Evolutionary conservation across 306 rosid genomes (phyloP).

Genomic region (Neltuma alba): DNA sequence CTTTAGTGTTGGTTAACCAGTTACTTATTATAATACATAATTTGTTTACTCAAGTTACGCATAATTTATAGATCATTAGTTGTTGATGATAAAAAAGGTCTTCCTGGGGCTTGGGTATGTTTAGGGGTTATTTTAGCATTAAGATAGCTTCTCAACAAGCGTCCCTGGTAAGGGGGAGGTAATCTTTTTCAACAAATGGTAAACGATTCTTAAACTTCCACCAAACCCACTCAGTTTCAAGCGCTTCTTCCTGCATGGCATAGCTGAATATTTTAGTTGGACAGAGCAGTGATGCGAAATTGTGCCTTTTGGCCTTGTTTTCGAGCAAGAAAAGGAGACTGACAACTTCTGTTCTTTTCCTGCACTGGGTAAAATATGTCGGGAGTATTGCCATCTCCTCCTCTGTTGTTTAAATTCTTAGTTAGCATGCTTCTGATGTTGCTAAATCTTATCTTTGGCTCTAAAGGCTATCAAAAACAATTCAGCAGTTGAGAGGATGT

Average conservation of each 20-base stretch:
- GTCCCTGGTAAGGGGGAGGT: slow-evolving; percentile 76
- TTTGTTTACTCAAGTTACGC: slow-evolving; percentile 30
- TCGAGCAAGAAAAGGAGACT: slow-evolving; percentile 83
- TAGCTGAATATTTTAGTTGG: slow-evolving; percentile 63
- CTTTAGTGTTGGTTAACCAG: not conserved
- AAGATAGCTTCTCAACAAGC: slow-evolving; percentile 42
- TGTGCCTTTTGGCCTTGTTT: slow-evolving; percentile 65
- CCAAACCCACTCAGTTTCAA: slow-evolving; percentile 54
- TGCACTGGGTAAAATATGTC: slow-evolving; percentile 85
- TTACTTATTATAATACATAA: slow-evolving; percentile 11
- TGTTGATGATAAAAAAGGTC: slow-evolving; percentile 46
- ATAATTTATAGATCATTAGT: slow-evolving; percentile 33
- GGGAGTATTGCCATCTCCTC: slow-evolving; percentile 79
- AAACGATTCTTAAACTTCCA: slow-evolving; percentile 46
- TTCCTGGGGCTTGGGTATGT: slow-evolving; percentile 45
- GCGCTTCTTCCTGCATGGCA: slow-evolving; percentile 61
- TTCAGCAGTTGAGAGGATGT: slow-evolving; percentile 70
- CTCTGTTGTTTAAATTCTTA: slow-evolving; percentile 59
- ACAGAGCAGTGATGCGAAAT: slow-evolving; percentile 61
- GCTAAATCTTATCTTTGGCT: slow-evolving; percentile 72
- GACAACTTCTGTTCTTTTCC: slow-evolving; percentile 71
- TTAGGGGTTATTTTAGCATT: slow-evolving; percentile 44
- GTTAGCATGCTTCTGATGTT: slow-evolving; percentile 58
- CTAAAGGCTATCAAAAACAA: slow-evolving; percentile 65
- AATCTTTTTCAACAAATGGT: slow-evolving; percentile 43